Percentiles rank a stretch among this genome's conserved stretches.
Conservation (phyloP, 2,329 filamentous ascomycete genomes). For the Lasiodiplodia sp. region DNA sequence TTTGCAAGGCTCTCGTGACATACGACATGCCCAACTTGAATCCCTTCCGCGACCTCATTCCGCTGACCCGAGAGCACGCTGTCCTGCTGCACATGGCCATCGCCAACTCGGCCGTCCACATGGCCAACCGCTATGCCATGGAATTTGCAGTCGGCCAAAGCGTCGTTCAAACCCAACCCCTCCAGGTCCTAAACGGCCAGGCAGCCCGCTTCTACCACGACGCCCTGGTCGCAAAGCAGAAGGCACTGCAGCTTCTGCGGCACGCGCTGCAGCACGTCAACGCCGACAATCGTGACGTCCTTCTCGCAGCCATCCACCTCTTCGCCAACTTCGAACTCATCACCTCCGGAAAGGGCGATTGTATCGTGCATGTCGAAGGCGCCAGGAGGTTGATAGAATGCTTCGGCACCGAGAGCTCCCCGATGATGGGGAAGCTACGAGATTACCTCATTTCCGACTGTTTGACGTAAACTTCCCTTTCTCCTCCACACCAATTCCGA, state of each 20-base stretch:
- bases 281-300: conserved; percentile 48
- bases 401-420: conserved; percentile 37
- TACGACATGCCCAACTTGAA: conserved; percentile 56
- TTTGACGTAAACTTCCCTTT: not conserved
- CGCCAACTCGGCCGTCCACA: conserved; percentile 57
- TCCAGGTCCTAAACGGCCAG: not conserved
- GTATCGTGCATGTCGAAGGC: conserved; percentile 60
- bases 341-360: conserved; percentile 59
- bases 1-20: conserved; percentile 63
- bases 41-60: conserved; percentile 57
- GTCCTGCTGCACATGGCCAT: conserved; percentile 56
- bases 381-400: conserved; percentile 56
- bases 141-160: not conserved
- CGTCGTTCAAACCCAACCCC: not conserved
- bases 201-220: conserved; percentile 37
- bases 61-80: conserved; percentile 53
- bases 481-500: not conserved
- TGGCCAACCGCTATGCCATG: conserved; percentile 45
- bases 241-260: conserved; percentile 53
- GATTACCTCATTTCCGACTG: conserved; percentile 17
- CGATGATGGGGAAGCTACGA: conserved; percentile 8
- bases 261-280: conserved; percentile 40
- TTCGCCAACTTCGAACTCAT: conserved; percentile 60
- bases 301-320: conserved; percentile 56
- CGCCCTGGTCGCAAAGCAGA: conserved; percentile 57